Conservation (phyloP, 345 rosid species). For the Gossypium ekmanianum region DNA sequence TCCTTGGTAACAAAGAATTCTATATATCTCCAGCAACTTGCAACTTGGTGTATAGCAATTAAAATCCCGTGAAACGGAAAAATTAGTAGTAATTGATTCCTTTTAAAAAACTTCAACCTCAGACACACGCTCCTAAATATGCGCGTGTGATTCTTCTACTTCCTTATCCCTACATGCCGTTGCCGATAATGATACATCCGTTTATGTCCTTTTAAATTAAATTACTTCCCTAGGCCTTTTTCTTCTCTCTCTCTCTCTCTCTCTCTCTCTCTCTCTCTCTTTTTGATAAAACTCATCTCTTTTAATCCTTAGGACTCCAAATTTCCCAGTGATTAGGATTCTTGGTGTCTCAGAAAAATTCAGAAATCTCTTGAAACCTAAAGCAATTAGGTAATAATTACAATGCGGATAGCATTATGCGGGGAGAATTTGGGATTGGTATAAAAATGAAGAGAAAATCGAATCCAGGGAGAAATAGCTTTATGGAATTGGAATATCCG, state of each 20-base stretch:
- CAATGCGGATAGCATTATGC: conserved; percentile 10
- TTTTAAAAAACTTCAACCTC: not conserved
- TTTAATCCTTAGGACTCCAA: not conserved
- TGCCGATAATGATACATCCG: not conserved
- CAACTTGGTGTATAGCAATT: not conserved
- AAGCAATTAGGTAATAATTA: not conserved
- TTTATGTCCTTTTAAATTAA: not conserved
- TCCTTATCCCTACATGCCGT: not conserved
- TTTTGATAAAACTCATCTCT: too few species aligned
- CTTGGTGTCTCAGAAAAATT: not conserved
- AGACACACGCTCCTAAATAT: not conserved
- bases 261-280: too few species aligned
- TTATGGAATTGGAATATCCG: conserved; percentile 12
- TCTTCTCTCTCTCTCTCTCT: too few species aligned
- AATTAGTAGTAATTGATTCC: not conserved
- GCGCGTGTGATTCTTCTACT: conserved; percentile 5
- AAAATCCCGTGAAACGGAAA: not conserved
- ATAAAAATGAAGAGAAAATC: conserved; percentile 21
- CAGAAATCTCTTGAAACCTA: not conserved
- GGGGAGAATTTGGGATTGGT: conserved; percentile 14
- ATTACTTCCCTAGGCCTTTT: not conserved
- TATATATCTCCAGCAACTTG: not conserved
- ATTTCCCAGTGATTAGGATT: not conserved
- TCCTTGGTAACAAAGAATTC: not conserved
- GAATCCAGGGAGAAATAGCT: conserved; percentile 10